Base-by-base conservation (phyloP, 495 filamentous ascomycete genomes). In the Hyphodiscus hymeniophilus region DNA sequence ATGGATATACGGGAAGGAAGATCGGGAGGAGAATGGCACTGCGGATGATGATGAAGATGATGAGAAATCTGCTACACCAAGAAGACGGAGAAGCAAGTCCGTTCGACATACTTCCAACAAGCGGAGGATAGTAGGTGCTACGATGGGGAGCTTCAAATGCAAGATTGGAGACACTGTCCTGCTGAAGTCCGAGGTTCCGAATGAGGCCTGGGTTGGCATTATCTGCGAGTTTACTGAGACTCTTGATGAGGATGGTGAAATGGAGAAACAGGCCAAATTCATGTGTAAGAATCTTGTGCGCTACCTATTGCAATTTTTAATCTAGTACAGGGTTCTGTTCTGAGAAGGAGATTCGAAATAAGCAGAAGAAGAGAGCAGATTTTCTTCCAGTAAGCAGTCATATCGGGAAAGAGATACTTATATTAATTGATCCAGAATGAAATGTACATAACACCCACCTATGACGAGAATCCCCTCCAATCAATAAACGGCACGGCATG, bases 141-240 rank as follows among this genome's bases (percentile, higher is more conserved):
- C 79, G 13, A 92, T 87, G 81, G 89, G 89, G n/a, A 67, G 58
- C 23, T 95, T 96, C 58, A 75, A 85, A 62, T 91, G 87, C 67
- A 68, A 64, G 30, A 57, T 94, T 33, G 92, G 92, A 30, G 88
- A 99, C 52, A 77, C 79, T 24, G 77, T 95, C 35, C 71, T 96
- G 3, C 87, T 3, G 87, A 94, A 20, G 66, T 69, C 6, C 4
- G 42, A 45, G 30, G 52, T 41, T 39, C 23, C 34, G 11, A 84
- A 84, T 44, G 87, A 92, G 55, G 84, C 88, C 12, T 98, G 94
- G 85, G 82, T 91, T 7, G 92, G 83, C 13, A 82, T 98, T 50
- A 82, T 95, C 35, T 84, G 79, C 47, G 79, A 89, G 20, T 94
- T 96, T 48, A 51, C 74, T 31, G 75, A 84, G 48, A 75, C 82